Conservation (phyloP, 192 early-diverging fungal species). For the Coemansia sp. region DNA sequence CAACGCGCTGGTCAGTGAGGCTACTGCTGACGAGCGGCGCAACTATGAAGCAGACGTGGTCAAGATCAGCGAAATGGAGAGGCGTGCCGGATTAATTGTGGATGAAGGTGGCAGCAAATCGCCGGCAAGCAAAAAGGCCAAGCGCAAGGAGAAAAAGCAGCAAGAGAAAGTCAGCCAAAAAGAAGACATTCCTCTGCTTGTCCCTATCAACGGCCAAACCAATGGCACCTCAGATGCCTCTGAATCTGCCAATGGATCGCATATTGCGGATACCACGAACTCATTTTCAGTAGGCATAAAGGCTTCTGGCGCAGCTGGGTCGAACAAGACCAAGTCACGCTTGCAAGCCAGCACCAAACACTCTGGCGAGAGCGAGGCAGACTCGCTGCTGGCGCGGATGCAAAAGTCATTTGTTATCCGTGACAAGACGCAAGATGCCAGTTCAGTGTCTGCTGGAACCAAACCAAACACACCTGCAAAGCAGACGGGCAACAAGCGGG, state of each 20-base stretch:
- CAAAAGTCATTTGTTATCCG: constrained; percentile 23
- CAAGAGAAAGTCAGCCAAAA: neutral
- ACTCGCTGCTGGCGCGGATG: constrained; percentile 17
- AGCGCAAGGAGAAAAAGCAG: constrained; percentile 36
- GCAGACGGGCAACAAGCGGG: neutral
- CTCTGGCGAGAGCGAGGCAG: neutral
- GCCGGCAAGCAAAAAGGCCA: constrained; percentile 27
- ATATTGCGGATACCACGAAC: neutral
- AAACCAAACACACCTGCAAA: neutral
- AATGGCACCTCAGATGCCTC: neutral
- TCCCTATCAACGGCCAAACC: constrained; percentile 8
- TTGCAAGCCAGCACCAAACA: constrained; percentile 11
- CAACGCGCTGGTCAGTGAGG: constrained; percentile 38
- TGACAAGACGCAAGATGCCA: constrained; percentile 4
- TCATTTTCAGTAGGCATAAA: constrained; percentile 20
- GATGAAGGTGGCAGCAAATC: constrained; percentile 11
- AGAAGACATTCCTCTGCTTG: constrained; percentile 23
- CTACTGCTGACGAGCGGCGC: constrained; percentile 37
- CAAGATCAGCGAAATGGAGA: constrained; percentile 43
- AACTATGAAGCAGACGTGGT: constrained; percentile 34
- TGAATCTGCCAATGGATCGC: neutral
- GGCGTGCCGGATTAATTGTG: constrained; percentile 20
- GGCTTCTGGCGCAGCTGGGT: neutral
- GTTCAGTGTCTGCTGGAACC: neutral
- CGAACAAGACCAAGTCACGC: neutral